Base-by-base conservation (phyloP, 1,284 basidiomycete genomes). In the Rugiboletus extremiorientalis region DNA sequence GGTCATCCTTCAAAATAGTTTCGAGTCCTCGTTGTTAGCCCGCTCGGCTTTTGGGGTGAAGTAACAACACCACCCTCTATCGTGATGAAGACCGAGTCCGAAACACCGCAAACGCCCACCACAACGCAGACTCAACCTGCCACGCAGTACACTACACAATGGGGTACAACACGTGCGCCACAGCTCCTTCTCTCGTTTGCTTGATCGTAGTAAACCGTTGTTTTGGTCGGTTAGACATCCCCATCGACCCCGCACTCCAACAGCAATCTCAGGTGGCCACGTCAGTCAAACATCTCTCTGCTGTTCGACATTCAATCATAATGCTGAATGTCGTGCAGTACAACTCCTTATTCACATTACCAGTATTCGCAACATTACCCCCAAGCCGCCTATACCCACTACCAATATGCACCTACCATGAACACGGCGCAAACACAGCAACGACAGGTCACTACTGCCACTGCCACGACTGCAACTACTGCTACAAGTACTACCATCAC, bases 241-340 rank as follows among this genome's bases (percentile, higher is more conserved):
- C 85, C 18, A 86, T 88, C 54, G 86, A 88, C 69, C 85, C 86
- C 31, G 85, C 84, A 10, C 75, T 89, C 43, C 86, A 88, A 68
- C 84, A 83, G 59, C 84, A 84, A 63, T 75, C 82, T 9, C 72
- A 80, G 58, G 79, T 78, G 59, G 71, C 77, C 60, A 76, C 79
- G 79, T 81, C 71, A 71, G 65, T 62, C 52, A 30, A 51, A 38
- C 42, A 43, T 49, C 18, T 37, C 50, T 30, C 27, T 28, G 10
- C 23, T 38, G 6, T 48, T 22, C 47, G 22, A 50, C 11, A 20
- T 28, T 25, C 51, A 40, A 22, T 48, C 43, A 55, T 63, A 33
- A 62, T 51, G 22, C 60, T 44, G 50, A 60, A 40, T 8, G 23
- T 15, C 34, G 20, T 49, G 8, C 56, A 81, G 79, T 40, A 70